These are phyloP conservation scores for Ophiocytium majus DNA, from an alignment of 352 stramenopile species.

Conservation along the genomic window DNA sequence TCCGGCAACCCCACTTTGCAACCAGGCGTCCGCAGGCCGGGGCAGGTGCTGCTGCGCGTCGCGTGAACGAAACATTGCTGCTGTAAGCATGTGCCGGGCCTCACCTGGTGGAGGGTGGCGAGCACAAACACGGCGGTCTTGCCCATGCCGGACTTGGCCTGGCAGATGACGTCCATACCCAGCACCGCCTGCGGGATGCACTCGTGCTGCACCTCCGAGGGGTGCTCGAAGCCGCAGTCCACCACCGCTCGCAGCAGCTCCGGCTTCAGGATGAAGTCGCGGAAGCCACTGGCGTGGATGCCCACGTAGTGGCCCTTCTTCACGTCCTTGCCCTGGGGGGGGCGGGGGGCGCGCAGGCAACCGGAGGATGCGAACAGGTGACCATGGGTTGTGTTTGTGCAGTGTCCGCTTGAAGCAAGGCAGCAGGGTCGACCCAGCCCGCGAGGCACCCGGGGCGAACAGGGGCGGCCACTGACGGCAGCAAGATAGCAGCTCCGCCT, in stretches of 20 bases:
- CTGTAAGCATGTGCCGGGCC: too few relatives aligned
- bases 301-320: constrained; percentile 97
- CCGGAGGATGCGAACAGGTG: neutral
- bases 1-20: too few relatives aligned
- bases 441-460: neutral
- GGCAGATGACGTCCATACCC: constrained; percentile 99
- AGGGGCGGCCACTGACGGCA: neutral
- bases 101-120: constrained; percentile 96
- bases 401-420: neutral
- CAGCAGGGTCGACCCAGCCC: too few relatives aligned
- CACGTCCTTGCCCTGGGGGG: neutral
- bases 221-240: constrained; percentile 99
- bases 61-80: neutral
- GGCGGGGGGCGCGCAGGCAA: neutral
- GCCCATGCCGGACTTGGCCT: constrained; percentile 99
- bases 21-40: too few relatives aligned
- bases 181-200: constrained; percentile 98
- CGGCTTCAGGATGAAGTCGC: constrained; percentile 99
- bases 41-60: too few relatives aligned
- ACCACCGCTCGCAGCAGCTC: constrained; percentile 97
- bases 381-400: neutral
- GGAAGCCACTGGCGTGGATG: constrained; percentile 98
- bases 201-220: constrained; percentile 98
- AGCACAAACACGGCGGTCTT: constrained; percentile 99
- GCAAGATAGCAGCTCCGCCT: neutral